Base-by-base conservation (phyloP, 257 asterid species). In the Jasminum sambac region DNA sequence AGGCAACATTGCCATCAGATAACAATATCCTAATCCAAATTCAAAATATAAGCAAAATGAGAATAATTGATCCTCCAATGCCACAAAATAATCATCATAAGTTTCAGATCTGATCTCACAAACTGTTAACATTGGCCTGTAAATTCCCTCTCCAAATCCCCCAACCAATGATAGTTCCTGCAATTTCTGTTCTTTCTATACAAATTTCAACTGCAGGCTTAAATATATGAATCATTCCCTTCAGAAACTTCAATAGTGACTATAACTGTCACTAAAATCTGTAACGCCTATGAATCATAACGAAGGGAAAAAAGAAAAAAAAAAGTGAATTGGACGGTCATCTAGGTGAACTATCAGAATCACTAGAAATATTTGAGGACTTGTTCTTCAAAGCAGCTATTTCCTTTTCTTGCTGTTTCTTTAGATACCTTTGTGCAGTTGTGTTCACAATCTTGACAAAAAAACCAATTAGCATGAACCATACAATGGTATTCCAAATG, bases 381-480 rank as follows among this genome's bases (percentile, higher is more conserved):
- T 81, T 78, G 24, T 78, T 74, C 84, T 83, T 87, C 81, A 85
- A 11, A 9, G 79, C 77, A 66, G 89, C 84, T 63, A 88, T 68
- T 73, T 88, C 94, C 64, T 76, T 37, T 6, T 87, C 90, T 3
- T 85, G 97, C 62, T 78, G 90, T 71, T 87, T 79, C 84, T 82
- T 81, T 50, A 90, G 77, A 69, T 79, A 80, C 50, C 76, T 75
- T 66, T 85, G 90, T 12, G 97, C 97, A 3, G 91, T 87, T 34
- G 94, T 63, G 67, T 85, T 90, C 72, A 88, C 89, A 48, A 88
- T 88, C 87, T 87, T 82, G 59, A 82, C 76, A 60, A 87, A 83
- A 74, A 90, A 88, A 79, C 87, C 85, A 79, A 87, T 59, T 21
- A 90, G 85, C 88, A 90, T 88, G 80, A 88, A 79, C 90, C 95